Conservation (phyloP, 73 alveolate genomes). For the Paramecium caudatum region DNA sequence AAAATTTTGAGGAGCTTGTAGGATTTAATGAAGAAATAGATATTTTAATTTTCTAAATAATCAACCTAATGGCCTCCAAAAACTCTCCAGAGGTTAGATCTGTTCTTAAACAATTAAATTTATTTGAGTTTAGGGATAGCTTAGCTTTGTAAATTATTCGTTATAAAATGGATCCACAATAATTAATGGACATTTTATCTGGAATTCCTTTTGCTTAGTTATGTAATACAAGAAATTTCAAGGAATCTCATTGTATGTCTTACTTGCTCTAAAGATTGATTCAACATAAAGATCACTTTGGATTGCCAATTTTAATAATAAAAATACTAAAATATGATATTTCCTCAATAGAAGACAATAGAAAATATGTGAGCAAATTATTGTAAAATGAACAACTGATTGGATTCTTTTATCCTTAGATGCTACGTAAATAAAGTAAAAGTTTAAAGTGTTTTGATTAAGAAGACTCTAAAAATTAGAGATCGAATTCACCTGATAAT, state of each 20-base stretch:
- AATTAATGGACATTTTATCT: constrained; percentile 39
- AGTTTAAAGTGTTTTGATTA: constrained; percentile 56
- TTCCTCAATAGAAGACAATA: constrained; percentile 49
- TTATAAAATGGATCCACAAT: constrained; percentile 52
- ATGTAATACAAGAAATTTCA: constrained; percentile 44
- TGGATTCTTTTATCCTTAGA: constrained; percentile 42
- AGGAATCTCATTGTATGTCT: constrained; percentile 61
- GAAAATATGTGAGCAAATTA: constrained; percentile 38
- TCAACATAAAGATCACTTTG: constrained; percentile 50
- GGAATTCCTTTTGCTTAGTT: constrained; percentile 63
- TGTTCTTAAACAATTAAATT: neutral
- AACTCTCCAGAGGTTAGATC: constrained; percentile 64
- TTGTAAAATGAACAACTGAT: constrained; percentile 44
- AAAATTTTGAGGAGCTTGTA: constrained; percentile 48
- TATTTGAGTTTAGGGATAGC: constrained; percentile 41
- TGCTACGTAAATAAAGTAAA: constrained; percentile 38
- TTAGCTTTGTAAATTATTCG: constrained; percentile 21
- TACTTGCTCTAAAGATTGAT: constrained; percentile 51
- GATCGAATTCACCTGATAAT: constrained; percentile 65
- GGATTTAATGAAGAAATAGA: constrained; percentile 61
- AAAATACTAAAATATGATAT: constrained; percentile 62
- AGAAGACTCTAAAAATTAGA: constrained; percentile 19
- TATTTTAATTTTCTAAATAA: constrained; percentile 21
- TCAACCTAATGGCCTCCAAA: constrained; percentile 60
- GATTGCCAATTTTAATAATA: constrained; percentile 27